Percentiles rank a stretch among this genome's conserved stretches.
phyloP scores from a whole-genome alignment of 2,329 filamentous ascomycete species.

The Epichloe amarillans region DNA sequence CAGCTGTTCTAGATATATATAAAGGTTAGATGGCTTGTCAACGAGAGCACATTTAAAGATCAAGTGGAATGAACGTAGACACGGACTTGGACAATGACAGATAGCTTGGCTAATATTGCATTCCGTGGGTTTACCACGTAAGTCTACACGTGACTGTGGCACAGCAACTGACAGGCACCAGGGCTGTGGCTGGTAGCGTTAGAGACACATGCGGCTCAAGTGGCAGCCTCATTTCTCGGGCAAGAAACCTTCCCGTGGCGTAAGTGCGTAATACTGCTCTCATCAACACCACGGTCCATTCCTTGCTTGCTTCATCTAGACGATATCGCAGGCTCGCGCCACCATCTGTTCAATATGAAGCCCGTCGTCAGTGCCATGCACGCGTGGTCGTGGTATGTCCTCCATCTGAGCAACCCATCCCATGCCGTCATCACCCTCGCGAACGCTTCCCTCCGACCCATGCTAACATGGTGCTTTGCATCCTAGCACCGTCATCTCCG shows the following conservation, averaged over 20 bases:
- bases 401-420: not conserved
- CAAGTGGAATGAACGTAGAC: too few species aligned
- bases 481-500: constrained; percentile 55
- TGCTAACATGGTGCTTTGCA: constrained; percentile 12
- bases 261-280: not conserved
- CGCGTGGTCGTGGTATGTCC: constrained; percentile 81
- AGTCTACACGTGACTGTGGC: too few species aligned
- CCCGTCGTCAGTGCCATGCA: constrained; percentile 83
- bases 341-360: constrained; percentile 58
- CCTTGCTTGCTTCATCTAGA: not conserved
- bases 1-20: not conserved
- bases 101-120: too few species aligned
- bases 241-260: not conserved
- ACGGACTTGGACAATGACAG: too few species aligned
- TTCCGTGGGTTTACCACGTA: too few species aligned
- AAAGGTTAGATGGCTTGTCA: not conserved
- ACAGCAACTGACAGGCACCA: too few species aligned
- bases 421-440: not conserved
- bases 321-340: not conserved
- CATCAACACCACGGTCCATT: not conserved
- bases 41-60: not conserved
- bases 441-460: not conserved
- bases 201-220: not conserved
- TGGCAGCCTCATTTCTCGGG: not conserved
- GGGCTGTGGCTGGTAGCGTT: not conserved